A percentile compares a stretch with the other conserved stretches of the same genome.
phyloP scores from a whole-genome alignment of 495 filamentous ascomycete species.

The Neurospora sp. region DNA sequence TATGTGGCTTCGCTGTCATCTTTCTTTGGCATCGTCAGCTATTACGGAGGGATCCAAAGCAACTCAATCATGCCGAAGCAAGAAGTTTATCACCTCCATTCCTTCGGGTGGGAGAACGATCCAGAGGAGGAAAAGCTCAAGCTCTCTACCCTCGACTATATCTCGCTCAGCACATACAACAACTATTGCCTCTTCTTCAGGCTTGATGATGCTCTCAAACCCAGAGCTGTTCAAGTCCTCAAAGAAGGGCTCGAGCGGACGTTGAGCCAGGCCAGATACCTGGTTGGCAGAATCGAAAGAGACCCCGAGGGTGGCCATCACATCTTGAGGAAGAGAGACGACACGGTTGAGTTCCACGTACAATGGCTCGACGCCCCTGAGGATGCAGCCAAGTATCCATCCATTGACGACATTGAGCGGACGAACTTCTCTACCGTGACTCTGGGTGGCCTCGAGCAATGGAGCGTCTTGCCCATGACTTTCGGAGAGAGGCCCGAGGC shows the following conservation, averaged over 20 bases:
- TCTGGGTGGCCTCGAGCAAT: slow-evolving; percentile 21
- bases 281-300: slow-evolving; percentile 36
- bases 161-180: slow-evolving; percentile 20
- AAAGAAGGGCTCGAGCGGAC: slow-evolving; percentile 30
- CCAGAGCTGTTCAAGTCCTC: slow-evolving; percentile 15
- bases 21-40: background rate
- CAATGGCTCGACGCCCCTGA: slow-evolving; percentile 29
- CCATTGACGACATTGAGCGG: slow-evolving; percentile 22
- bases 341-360: slow-evolving; percentile 30
- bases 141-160: slow-evolving; percentile 26
- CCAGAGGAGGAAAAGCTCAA: slow-evolving; percentile 13
- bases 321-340: slow-evolving; percentile 32
- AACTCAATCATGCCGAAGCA: slow-evolving; percentile 3
- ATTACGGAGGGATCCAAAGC: background rate
- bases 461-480: slow-evolving; percentile 28
- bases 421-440: slow-evolving; percentile 18
- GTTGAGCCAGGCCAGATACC: slow-evolving; percentile 31
- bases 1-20: background rate
- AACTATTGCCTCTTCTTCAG: slow-evolving; percentile 33
- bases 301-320: slow-evolving; percentile 20
- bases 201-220: slow-evolving; percentile 22
- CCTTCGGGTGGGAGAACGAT: slow-evolving; percentile 19
- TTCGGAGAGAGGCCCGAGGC: slow-evolving; percentile 33
- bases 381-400: slow-evolving; percentile 14
- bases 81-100: slow-evolving; percentile 17